Percentiles rank a stretch among this genome's conserved stretches.
Evolutionary conservation across 2,329 filamentous ascomycete species (phyloP).

Genomic region (Fusarium napiforme): DNA sequence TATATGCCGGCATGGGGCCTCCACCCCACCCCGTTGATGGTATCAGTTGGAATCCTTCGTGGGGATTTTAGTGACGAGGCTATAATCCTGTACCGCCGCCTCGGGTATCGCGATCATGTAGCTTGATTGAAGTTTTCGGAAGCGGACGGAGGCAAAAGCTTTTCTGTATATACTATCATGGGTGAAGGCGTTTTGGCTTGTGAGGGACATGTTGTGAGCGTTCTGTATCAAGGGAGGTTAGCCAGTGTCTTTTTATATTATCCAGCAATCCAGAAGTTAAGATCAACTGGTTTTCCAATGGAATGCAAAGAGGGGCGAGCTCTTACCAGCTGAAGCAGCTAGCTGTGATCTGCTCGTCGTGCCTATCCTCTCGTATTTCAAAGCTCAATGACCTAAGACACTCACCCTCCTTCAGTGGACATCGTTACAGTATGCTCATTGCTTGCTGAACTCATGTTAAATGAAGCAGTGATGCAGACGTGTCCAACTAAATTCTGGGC

Average conservation of each 20-base stretch:
- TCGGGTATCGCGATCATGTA: neutral
- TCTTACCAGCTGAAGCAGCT: neutral
- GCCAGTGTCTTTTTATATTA: neutral
- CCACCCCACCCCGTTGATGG: slow-evolving; percentile 20
- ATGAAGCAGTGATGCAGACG: neutral
- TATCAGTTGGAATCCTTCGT: slow-evolving; percentile 31
- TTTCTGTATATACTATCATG: neutral
- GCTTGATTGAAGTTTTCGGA: neutral
- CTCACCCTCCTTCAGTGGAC: neutral
- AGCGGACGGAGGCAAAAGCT: neutral
- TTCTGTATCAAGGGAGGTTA: slow-evolving; percentile 6
- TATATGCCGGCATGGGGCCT: slow-evolving; percentile 24
- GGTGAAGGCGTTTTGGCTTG: neutral
- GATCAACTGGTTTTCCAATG: neutral
- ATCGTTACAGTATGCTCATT: neutral
- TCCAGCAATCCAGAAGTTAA: slow-evolving; percentile 1
- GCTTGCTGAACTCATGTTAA: neutral
- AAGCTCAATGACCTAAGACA: neutral
- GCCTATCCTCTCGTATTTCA: neutral
- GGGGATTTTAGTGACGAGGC: slow-evolving; percentile 32
- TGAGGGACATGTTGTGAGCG: slow-evolving; percentile 6
- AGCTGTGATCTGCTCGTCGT: neutral
- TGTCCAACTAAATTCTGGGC: neutral
- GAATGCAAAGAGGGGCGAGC: neutral
- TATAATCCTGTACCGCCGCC: neutral